phyloP scores from a whole-genome alignment of 2,329 filamentous ascomycete species.

The Cordyceps pruinosa region DNA sequence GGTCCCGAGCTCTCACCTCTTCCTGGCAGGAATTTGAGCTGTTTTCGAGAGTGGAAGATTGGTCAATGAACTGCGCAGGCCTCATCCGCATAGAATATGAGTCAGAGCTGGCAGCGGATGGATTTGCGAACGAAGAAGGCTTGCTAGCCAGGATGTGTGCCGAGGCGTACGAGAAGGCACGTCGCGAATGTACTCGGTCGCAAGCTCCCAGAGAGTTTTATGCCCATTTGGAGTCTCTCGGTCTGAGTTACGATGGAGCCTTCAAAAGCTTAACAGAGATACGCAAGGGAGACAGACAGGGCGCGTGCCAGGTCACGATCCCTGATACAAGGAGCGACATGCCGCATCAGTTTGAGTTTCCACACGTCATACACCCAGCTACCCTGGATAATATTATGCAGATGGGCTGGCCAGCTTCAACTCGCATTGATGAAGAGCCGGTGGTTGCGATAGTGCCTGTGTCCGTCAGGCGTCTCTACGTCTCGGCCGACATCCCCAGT shows the following conservation, averaged over 20 bases:
- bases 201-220: constrained; percentile 9
- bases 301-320: constrained; percentile 12
- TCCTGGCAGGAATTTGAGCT: background rate
- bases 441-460: background rate
- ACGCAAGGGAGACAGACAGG: constrained; percentile 2
- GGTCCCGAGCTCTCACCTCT: background rate
- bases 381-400: constrained; percentile 43
- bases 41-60: background rate
- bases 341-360: constrained; percentile 35
- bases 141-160: background rate
- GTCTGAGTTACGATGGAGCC: constrained; percentile 16
- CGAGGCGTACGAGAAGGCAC: background rate
- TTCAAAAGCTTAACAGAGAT: constrained; percentile 2
- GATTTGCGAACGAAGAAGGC: background rate
- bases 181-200: no score
- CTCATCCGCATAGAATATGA: background rate
- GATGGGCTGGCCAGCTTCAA: constrained; percentile 25
- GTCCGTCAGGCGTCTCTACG: background rate
- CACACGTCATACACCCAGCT: constrained; percentile 41
- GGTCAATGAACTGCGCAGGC: background rate
- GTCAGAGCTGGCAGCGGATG: background rate
- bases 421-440: background rate
- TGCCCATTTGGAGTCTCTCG: constrained; percentile 14
- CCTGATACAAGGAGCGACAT: constrained; percentile 35
- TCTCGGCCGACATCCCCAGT: background rate